Conservation (phyloP, 2,329 filamentous ascomycete genomes). For the Fusarium graminum region DNA sequence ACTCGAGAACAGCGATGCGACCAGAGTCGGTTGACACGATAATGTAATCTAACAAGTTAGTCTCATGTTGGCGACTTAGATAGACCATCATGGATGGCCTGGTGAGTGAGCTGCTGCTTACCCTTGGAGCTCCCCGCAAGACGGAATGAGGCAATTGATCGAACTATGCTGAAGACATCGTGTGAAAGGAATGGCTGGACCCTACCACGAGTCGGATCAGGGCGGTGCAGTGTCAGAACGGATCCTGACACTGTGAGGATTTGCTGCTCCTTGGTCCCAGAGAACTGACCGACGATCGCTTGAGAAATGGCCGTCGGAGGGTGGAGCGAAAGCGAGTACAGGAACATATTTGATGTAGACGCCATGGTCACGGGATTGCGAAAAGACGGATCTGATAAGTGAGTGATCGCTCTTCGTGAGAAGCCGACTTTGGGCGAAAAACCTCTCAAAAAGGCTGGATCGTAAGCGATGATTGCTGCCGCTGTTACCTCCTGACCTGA, state of each 20-base stretch:
- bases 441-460: too few relatives aligned
- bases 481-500: too few relatives aligned
- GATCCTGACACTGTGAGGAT: slow-evolving; percentile 95
- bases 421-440: too few relatives aligned
- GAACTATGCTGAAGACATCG: slow-evolving; percentile 95
- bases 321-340: slow-evolving; percentile 97
- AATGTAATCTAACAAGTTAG: slow-evolving; percentile 81
- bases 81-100: slow-evolving; percentile 10
- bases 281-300: slow-evolving; percentile 94
- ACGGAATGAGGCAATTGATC: slow-evolving; percentile 87
- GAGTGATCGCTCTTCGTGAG: too few relatives aligned
- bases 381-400: too few relatives aligned
- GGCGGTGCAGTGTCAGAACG: slow-evolving; percentile 86
- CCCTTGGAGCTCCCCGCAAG: slow-evolving; percentile 96
- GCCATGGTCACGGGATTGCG: slow-evolving; percentile 75
- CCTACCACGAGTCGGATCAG: slow-evolving; percentile 87
- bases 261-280: slow-evolving; percentile 96
- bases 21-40: slow-evolving; percentile 96
- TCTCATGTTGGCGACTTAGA: slow-evolving; percentile 61
- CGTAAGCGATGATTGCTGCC: too few relatives aligned
- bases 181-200: slow-evolving; percentile 88
- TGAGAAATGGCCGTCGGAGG: slow-evolving; percentile 89
- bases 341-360: slow-evolving; percentile 97
- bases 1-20: slow-evolving; percentile 93
- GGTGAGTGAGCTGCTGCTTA: slow-evolving; percentile 68